These are phyloP conservation scores for Globisporangium irregulare DNA, from an alignment of 352 stramenopile species.

Conservation along the genomic window DNA sequence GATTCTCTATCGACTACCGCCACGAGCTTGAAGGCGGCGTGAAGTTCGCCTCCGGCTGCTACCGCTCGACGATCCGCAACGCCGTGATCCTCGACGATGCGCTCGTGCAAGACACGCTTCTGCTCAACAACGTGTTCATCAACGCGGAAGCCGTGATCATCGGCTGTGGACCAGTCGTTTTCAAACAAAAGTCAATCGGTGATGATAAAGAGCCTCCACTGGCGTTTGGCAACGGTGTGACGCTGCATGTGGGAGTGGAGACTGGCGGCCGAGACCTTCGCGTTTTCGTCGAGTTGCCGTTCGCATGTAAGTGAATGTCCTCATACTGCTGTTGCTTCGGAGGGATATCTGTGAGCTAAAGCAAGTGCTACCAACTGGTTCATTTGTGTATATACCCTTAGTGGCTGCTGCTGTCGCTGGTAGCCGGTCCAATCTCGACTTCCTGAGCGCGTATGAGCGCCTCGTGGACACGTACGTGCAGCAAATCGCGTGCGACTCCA, in stretches of 20 bases:
- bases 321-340: not conserved
- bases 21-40: conserved; percentile 55
- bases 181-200: not conserved
- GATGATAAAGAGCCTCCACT: not conserved
- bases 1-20: conserved; percentile 27
- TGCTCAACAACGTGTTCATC: conserved; percentile 49
- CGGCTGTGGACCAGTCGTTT: conserved; percentile 58
- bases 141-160: conserved; percentile 51
- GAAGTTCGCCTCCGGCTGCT: conserved; percentile 55
- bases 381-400: not conserved
- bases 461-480: conserved; percentile 55
- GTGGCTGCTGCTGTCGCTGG: conserved; percentile 44
- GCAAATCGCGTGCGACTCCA: conserved; percentile 37
- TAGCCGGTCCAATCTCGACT: conserved; percentile 31
- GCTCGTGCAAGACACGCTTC: conserved; percentile 68
- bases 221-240: conserved; percentile 51
- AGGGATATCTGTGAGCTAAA: too few relatives aligned
- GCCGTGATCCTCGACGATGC: conserved; percentile 66
- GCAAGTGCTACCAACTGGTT: too few relatives aligned
- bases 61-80: conserved; percentile 63
- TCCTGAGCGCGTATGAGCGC: conserved; percentile 44
- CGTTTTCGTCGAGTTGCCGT: conserved; percentile 72
- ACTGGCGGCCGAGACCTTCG: conserved; percentile 70
- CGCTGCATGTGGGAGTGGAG: conserved; percentile 80
- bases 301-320: conserved; percentile 28